These are phyloP conservation scores for Ustilago sp. DNA, from an alignment of 1,284 basidiomycete species.

Conservation along the genomic window DNA sequence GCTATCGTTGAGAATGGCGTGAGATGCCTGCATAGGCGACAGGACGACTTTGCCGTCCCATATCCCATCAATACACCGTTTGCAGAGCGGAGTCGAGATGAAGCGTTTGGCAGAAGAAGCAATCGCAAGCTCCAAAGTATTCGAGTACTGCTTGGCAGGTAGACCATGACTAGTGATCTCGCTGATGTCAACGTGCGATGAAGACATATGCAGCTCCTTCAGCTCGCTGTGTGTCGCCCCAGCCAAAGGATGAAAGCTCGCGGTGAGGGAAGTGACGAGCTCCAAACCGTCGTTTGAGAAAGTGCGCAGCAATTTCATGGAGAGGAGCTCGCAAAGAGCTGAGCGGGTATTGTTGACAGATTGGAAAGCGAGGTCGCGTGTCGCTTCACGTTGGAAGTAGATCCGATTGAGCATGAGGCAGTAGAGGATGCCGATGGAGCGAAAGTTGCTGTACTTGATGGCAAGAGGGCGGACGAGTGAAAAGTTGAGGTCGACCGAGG, in stretches of 20 bases:
- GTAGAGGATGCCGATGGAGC: constrained; percentile 78
- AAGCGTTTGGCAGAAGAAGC: constrained; percentile 61
- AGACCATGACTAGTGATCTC: constrained; percentile 32
- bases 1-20: constrained; percentile 74
- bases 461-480: constrained; percentile 61
- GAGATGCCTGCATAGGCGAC: constrained; percentile 47
- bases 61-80: constrained; percentile 63
- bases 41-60: constrained; percentile 62
- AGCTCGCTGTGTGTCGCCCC: constrained; percentile 67
- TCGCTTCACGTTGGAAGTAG: constrained; percentile 78
- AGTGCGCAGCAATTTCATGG: constrained; percentile 80
- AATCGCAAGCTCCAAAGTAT: constrained; percentile 65
- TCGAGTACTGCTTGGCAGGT: constrained; percentile 45
- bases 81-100: constrained; percentile 60
- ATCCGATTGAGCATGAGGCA: constrained; percentile 89
- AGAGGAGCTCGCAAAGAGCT: constrained; percentile 86
- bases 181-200: constrained; percentile 34
- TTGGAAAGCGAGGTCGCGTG: constrained; percentile 70
- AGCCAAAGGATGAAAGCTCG: constrained; percentile 83
- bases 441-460: constrained; percentile 56
- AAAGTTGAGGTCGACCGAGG: constrained; percentile 61
- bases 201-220: constrained; percentile 32
- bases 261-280: constrained; percentile 83
- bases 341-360: constrained; percentile 82
- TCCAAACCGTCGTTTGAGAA: constrained; percentile 72